Base-by-base conservation (phyloP, 345 rosid species). In the Eucalyptus cladocalyx region DNA sequence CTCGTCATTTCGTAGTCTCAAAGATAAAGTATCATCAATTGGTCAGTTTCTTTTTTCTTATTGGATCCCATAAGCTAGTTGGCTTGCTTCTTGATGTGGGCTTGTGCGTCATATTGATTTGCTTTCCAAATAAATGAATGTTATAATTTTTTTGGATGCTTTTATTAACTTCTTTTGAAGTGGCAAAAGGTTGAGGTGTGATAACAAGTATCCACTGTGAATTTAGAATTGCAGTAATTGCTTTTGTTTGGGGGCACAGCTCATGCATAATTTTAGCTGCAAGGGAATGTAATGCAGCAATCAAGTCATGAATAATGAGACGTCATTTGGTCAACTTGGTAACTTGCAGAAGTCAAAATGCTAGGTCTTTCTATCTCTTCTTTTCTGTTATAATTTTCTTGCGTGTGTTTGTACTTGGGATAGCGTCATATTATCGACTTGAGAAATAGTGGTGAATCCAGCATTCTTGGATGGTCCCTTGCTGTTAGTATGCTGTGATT, bases 21-120 rank as follows among this genome's bases (percentile, higher is more conserved):
- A 91, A 89, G 97, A 95, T 34, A 94, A 93, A 91, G 91, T 94
- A 90, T 93, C 94, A 86, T 95, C 96, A 67, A 94, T 97, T 87
- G 99, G 99, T 96, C 90, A 92, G 98, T 94, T 76, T 37, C 26
- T 24, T 76, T 76, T 76, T 42, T 37, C 47, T 21, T 76, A 58
- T 5, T 69, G 10, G 30, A 21, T 80, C 76, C 86, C 60, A 88
- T 89, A 89, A 56, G 7, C 37, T 16, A 45, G 88, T 76, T 89
- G 26, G 88, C 50, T 88, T 26, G 62, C 65, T 87, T 32, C 3
- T 30, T 58, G 42, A 60, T 28, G 43, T 51, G 23, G 54, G 24
- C 37, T 43, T 53, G 26, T 87, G 54, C 15, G 1, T 83, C 49
- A 69, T 86, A 58, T 47, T 60, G 85, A 40, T 40, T 40, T 6